Conservation (phyloP, 805 yeast genomes). For the Candida succiphila region DNA sequence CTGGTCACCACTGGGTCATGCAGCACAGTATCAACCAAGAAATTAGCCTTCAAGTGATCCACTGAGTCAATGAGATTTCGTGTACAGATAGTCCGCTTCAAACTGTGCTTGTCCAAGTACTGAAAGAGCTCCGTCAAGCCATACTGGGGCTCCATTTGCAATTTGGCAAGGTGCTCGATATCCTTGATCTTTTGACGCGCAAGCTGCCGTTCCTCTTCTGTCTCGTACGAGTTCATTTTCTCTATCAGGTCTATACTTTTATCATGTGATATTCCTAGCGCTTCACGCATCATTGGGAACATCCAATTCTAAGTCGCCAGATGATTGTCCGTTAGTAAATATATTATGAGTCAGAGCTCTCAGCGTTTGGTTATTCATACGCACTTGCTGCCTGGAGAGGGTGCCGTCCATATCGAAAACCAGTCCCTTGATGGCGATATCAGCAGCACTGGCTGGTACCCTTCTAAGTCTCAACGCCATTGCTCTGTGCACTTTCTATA, state of each 20-base stretch:
- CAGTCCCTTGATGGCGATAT: slow-evolving; percentile 32
- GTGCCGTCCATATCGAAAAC: slow-evolving; percentile 82
- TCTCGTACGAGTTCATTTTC: slow-evolving; percentile 34
- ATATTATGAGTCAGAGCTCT: no score
- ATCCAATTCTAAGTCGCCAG: slow-evolving; percentile 16
- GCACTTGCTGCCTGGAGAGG: slow-evolving; percentile 48
- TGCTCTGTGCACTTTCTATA: not conserved
- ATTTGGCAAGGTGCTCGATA: slow-evolving; percentile 59
- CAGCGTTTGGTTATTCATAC: slow-evolving; percentile 2
- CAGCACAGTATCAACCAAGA: slow-evolving; percentile 29
- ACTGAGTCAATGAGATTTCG: slow-evolving; percentile 50
- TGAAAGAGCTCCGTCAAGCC: slow-evolving; percentile 36
- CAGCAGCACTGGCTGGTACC: not conserved
- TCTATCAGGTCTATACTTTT: slow-evolving; percentile 41
- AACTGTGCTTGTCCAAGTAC: slow-evolving; percentile 12
- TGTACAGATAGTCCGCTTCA: slow-evolving; percentile 52
- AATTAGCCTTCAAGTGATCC: slow-evolving; percentile 33
- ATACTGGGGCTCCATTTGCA: slow-evolving; percentile 38
- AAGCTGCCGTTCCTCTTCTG: slow-evolving; percentile 24
- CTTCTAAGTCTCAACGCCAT: not conserved
- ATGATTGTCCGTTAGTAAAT: not conserved
- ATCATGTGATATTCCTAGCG: slow-evolving; percentile 34
- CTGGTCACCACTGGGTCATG: slow-evolving; percentile 48
- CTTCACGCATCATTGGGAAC: slow-evolving; percentile 47
- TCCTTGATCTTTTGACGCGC: slow-evolving; percentile 38